A percentile compares a stretch with the other conserved stretches of the same genome.
Evolutionary conservation across 331 rosid species (phyloP).

Genomic region (Rosa hybrid): DNA sequence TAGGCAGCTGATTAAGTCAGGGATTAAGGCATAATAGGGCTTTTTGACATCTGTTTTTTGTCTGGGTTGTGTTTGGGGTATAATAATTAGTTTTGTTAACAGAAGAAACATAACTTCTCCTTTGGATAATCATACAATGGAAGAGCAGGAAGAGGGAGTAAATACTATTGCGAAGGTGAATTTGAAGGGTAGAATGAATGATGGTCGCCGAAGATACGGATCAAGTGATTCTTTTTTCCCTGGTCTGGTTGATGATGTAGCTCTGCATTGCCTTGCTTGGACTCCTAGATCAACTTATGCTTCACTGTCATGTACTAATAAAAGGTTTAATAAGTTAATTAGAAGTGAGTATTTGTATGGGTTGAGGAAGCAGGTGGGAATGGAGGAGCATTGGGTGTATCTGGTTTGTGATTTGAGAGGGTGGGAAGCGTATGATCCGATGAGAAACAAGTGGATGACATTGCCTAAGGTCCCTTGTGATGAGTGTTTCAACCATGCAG

Average conservation of each 20-base stretch:
- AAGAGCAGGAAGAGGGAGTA: conserved; percentile 49
- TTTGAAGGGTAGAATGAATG: conserved; percentile 43
- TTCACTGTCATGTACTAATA: conserved; percentile 61
- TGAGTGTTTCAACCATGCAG: conserved; percentile 92
- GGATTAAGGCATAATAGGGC: conserved; percentile 1
- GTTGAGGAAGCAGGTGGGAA: conserved; percentile 65
- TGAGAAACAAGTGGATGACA: conserved; percentile 68
- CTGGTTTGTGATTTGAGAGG: conserved; percentile 91
- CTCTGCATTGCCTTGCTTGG: conserved; percentile 78
- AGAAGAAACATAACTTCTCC: conserved; percentile 43
- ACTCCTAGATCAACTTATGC: conserved; percentile 67
- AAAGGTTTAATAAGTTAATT: conserved; percentile 61
- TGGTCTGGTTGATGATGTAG: conserved; percentile 83
- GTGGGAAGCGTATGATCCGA: conserved; percentile 78
- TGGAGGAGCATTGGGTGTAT: conserved; percentile 84
- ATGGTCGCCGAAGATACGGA: conserved; percentile 52
- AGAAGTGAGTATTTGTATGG: conserved; percentile 69
- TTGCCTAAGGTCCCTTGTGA: conserved; percentile 96
- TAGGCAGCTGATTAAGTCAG: conserved; percentile 19
- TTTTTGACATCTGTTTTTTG: conserved; percentile 34
- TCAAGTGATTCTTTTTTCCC: conserved; percentile 83
- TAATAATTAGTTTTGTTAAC: conserved; percentile 41
- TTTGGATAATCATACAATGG: conserved; percentile 31
- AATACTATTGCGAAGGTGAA: conserved; percentile 37
- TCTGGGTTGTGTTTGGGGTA: conserved; percentile 44